Base-by-base conservation (phyloP, 2,329 filamentous ascomycete genomes). In the Kalmusia sp. region DNA sequence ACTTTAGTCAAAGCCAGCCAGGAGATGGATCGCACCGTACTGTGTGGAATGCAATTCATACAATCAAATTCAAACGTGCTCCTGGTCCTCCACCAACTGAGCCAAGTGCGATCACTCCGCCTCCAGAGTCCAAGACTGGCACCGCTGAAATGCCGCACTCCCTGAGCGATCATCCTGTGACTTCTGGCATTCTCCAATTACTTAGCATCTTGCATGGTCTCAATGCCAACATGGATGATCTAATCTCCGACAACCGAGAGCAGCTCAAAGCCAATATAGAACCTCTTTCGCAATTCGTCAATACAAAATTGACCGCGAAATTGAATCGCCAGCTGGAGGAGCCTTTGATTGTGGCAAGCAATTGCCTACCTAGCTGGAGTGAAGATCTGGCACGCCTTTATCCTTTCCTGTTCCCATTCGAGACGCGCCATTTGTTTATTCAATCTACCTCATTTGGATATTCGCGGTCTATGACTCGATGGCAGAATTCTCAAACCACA, bases 401-500 rank as follows among this genome's bases (percentile, higher is more conserved):
- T 71, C 93, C 95, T 1, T 99, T 99, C 82, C 79, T 99, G 11
- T 99, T 99, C 73, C 95, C 95, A 2, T 99, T 99, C 67, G 95
- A 99, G 79, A 98, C 95, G 1, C 87, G 95, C 11, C 93, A 99
- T 75, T 80, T 99, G 31, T 99, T 99, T 82, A 79, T 99, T 28
- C 95, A 98, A 76, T 99, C 93, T 2, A 99, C 96, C 0, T 97
- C 95, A 0, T 99, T 99, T 70, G 95, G 95, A 19, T 99, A 99
- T 78, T 93, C 93, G 35, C 87, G 95, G 58, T 97, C 95, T 15
- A 98, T 99, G 95, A 90, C 89, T 54, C 87, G 93, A 71, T 99
- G 96, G 96, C 95, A 98, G 76, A 96, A 91, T 67, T 87, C 91
- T 1, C 92, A 97, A 71, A 85, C 87, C 19, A 85, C 88, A 19